A percentile compares a stretch with the other conserved stretches of the same genome.
Evolutionary conservation across 768 basidiomycete species (phyloP).

Genomic region (Xerocomus brunneocitrinus): DNA sequence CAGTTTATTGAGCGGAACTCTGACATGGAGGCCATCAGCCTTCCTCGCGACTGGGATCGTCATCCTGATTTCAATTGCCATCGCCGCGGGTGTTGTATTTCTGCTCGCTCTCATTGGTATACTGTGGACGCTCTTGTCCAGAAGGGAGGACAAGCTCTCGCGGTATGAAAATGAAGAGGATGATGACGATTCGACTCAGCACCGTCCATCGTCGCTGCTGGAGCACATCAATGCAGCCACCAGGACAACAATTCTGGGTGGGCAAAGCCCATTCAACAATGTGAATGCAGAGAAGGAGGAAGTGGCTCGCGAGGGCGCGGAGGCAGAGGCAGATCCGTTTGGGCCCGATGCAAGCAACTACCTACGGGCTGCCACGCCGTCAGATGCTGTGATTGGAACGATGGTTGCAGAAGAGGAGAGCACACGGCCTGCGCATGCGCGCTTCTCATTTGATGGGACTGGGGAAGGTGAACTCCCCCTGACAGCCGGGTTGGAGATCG

Average conservation of each 20-base stretch:
- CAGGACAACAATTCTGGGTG: conserved; percentile 72
- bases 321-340: conserved; percentile 48
- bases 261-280: conserved; percentile 34
- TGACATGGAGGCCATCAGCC: conserved; percentile 39
- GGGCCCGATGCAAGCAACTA: conserved; percentile 75
- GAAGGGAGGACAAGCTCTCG: conserved; percentile 66
- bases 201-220: conserved; percentile 81
- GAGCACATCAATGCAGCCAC: conserved; percentile 92
- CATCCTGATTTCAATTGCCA: conserved; percentile 95
- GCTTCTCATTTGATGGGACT: conserved; percentile 76
- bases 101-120: conserved; percentile 80
- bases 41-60: conserved; percentile 91
- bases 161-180: conserved; percentile 68
- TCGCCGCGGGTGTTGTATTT: conserved; percentile 91
- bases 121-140: conserved; percentile 82
- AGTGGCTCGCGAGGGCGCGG: conserved; percentile 31
- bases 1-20: neutral
- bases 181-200: conserved; percentile 71
- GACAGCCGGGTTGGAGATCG: conserved; percentile 63
- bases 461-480: conserved; percentile 77
- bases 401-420: conserved; percentile 57
- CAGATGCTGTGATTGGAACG: conserved; percentile 61
- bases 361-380: conserved; percentile 75
- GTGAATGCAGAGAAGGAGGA: conserved; percentile 54
- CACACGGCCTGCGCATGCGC: conserved; percentile 71